These are phyloP conservation scores for Adiantum capillusveneris DNA, from an alignment of 75 land plant species.

Conservation along the genomic window DNA sequence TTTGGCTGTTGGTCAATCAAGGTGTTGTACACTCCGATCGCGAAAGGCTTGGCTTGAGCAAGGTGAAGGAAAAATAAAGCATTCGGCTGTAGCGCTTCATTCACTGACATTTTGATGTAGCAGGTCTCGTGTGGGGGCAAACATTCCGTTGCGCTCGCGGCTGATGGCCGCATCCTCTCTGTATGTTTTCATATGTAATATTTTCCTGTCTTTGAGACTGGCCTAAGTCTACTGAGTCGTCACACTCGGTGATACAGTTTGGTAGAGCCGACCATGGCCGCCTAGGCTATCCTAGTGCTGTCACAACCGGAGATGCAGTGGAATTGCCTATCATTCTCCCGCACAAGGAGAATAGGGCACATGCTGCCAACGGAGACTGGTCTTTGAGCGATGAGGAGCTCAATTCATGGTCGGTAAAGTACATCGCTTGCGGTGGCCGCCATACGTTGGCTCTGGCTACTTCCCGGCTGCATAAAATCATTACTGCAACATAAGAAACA, in stretches of 20 bases:
- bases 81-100: too few relatives aligned
- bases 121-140: slow-evolving; percentile 29
- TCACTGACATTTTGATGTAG: too few relatives aligned
- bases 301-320: slow-evolving; percentile 20
- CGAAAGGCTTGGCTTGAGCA: too few relatives aligned
- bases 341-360: background rate
- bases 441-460: background rate
- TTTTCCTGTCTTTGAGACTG: too few relatives aligned
- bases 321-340: slow-evolving; percentile 13
- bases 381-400: too few relatives aligned
- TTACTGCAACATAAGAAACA: too few relatives aligned
- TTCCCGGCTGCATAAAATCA: background rate
- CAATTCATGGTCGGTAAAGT: slow-evolving; percentile 7
- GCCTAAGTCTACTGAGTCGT: too few relatives aligned
- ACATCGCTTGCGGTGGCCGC: slow-evolving; percentile 20
- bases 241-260: slow-evolving; percentile 22
- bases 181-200: slow-evolving; percentile 4
- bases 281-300: slow-evolving; percentile 14
- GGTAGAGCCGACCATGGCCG: slow-evolving; percentile 26
- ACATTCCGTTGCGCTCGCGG: slow-evolving; percentile 15
- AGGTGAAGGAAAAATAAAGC: too few relatives aligned
- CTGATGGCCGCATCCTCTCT: slow-evolving; percentile 17
- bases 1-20: too few relatives aligned
- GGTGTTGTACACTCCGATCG: too few relatives aligned
- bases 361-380: background rate